Evolutionary conservation across 2,329 filamentous ascomycete species (phyloP).

Genomic region (Hawksworthiomyces lignivorus): DNA sequence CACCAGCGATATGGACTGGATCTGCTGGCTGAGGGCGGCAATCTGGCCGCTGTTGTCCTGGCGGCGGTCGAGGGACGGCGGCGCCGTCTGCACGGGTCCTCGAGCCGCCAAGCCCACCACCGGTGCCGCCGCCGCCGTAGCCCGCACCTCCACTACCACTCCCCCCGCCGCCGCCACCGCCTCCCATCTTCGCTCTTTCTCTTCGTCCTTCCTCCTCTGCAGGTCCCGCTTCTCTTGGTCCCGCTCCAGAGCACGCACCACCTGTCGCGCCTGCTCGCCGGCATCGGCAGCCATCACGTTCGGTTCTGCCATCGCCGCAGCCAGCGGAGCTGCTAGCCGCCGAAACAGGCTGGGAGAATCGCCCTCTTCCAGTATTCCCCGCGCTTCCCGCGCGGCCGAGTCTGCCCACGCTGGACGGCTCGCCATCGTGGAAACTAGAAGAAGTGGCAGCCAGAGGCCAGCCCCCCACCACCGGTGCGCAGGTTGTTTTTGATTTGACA

Average conservation of each 20-base stretch:
- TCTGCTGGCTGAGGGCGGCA: constrained; percentile 19
- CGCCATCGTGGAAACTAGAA: constrained; percentile 11
- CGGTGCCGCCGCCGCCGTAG: neutral
- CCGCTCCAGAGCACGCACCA: constrained; percentile 3
- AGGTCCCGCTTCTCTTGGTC: constrained; percentile 2
- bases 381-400: constrained; percentile 11
- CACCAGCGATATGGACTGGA: constrained; percentile 23
- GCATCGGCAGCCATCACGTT: constrained; percentile 11
- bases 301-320: neutral
- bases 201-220: neutral
- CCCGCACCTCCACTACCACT: neutral
- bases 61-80: constrained; percentile 17
- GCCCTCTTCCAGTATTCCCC: neutral
- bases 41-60: constrained; percentile 19
- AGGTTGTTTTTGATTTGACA: constrained; percentile 5
- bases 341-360: neutral
- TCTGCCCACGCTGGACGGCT: constrained; percentile 17
- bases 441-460: constrained; percentile 17
- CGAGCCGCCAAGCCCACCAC: neutral
- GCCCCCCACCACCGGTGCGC: constrained; percentile 3
- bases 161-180: too few species aligned
- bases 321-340: constrained; percentile 1
- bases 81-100: constrained; percentile 17
- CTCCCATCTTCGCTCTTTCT: too few species aligned
- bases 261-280: constrained; percentile 5